Evolutionary conservation across 2,329 filamentous ascomycete genomes (phyloP), one percentile per base, ranked within the genome.

Genomic region (Lachnellula hyalina): DNA sequence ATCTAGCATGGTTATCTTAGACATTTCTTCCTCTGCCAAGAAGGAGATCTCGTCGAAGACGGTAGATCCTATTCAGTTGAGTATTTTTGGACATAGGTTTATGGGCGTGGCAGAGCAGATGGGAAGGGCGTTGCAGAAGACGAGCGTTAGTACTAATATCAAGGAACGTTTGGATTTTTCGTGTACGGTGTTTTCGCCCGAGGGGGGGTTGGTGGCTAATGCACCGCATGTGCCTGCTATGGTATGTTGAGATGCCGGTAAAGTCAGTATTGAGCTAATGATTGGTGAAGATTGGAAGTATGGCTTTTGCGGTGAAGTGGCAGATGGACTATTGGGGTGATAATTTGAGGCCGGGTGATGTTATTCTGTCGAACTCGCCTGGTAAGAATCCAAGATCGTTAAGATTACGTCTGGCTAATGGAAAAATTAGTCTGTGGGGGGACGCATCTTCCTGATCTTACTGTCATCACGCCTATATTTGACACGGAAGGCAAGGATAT

Each of bases 21-120:
- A 95, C 15, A 34, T 21, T 7, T 55, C 69, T 78, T 38, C 73
- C 71, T 53, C 76, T 74, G 17, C 34, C 41, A 47, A 47, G 44
- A 25, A 25, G n/a, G 21, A 25, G 21, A n/a, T 47, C 11, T 47
- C 44, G 14, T 28, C 14, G 2, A 47, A 25, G 9, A 32, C 23
- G 23, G 44, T 41, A 32, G 78, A 82, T 66, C 87, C 87, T 0
- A 87, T 91, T 61, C 77, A 88, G 71, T 76, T 91, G 2, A 86
- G 83, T 63, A 86, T 91, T 56, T 91, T 91, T 61, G 85, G 84
- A 0, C 86, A 91, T 67, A 79, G 87, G 9, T 91, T 91, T 71
- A 91, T 91, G 87, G 83, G 84, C 15, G 89, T 91, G 63, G 87
- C 88, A 1, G 88, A 91, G 70, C 87, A 91, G 66, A 91, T 91